Evolutionary conservation across 176 grass and related monocot species (phyloP).

Genomic region (Oryza glaberrima): DNA sequence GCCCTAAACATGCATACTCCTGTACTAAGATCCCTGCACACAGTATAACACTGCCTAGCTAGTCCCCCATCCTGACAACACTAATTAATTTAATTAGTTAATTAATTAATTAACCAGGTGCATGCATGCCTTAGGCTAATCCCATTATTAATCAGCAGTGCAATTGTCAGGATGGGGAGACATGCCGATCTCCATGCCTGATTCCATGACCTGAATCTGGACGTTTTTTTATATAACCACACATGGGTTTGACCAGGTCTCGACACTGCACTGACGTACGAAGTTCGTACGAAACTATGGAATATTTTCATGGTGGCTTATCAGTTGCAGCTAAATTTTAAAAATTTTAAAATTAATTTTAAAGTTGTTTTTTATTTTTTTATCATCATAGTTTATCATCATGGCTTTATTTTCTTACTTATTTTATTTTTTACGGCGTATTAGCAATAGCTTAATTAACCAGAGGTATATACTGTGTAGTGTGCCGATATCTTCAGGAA

Average conservation of each 20-base stretch:
- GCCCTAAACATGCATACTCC: neutral
- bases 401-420: no score
- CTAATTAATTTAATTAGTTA: neutral
- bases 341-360: no score
- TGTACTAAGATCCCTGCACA: neutral
- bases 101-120: conserved; percentile 2
- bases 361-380: no score
- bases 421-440: no score
- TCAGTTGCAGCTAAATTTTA: no score
- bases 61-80: neutral
- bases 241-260: neutral
- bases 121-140: conserved; percentile 14
- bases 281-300: neutral
- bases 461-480: no score
- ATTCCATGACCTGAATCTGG: conserved; percentile 44
- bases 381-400: no score
- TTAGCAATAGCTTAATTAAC: no score
- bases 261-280: neutral
- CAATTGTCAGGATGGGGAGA: conserved; percentile 14
- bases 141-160: no score
- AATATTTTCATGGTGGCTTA: neutral
- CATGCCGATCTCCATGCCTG: conserved; percentile 14
- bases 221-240: neutral
- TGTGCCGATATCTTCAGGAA: no score
- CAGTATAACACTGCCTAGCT: neutral